A percentile compares a stretch with the other conserved stretches of the same genome.
These are phyloP conservation scores for Aegilops tauschii DNA, from an alignment of 176 grass and related monocot species.

Conservation along the genomic window DNA sequence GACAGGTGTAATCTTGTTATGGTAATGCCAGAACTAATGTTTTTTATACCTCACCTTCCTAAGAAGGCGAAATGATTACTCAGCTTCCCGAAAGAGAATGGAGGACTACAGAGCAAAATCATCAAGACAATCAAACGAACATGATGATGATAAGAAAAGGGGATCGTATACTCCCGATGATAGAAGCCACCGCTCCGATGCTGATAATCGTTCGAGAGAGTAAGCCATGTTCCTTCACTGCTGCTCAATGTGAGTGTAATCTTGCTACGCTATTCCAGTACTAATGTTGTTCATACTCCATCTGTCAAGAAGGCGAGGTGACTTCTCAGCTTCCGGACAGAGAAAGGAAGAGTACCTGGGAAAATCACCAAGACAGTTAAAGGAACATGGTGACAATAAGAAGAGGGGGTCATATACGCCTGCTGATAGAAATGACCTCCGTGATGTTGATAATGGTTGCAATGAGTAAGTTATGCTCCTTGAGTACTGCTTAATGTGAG, in stretches of 20 bases:
- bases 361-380: background rate
- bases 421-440: background rate
- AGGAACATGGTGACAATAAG: background rate
- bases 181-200: background rate
- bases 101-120: background rate
- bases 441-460: background rate
- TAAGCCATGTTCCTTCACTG: background rate
- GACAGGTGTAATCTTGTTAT: background rate
- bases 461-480: conserved; percentile 6
- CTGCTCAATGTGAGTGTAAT: background rate
- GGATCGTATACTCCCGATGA: background rate
- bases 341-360: background rate
- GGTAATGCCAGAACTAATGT: background rate
- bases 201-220: background rate
- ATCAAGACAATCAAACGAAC: background rate
- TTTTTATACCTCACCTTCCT: background rate
- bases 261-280: background rate
- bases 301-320: background rate
- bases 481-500: background rate
- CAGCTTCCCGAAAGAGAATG: background rate
- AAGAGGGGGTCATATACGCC: background rate
- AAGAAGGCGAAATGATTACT: background rate
- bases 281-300: background rate
- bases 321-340: background rate
- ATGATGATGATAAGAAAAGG: background rate